Percentiles rank a stretch among this genome's conserved stretches.
These are phyloP conservation scores for Erodium texanum DNA, from an alignment of 441 rosid genomes.

Conservation along the genomic window DNA sequence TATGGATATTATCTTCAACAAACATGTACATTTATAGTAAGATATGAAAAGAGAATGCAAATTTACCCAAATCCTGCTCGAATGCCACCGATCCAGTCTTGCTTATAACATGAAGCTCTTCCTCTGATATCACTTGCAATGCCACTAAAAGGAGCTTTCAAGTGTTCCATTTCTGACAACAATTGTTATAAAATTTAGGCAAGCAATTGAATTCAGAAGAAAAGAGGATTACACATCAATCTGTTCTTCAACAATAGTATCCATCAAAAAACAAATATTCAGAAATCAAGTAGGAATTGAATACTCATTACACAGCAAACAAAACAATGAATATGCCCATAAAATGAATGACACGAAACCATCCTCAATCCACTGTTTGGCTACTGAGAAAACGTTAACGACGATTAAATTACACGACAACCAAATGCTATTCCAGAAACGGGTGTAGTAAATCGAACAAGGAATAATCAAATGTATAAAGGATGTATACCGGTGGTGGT, in stretches of 20 bases:
- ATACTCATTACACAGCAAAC: too few relatives aligned
- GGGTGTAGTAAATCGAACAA: not conserved
- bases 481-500: not conserved
- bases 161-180: slow-evolving; percentile 30
- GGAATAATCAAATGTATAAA: not conserved
- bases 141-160: slow-evolving; percentile 35
- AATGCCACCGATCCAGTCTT: slow-evolving; percentile 55
- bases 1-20: not conserved
- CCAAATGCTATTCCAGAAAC: not conserved
- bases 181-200: not conserved
- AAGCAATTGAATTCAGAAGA: not conserved
- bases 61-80: slow-evolving; percentile 48
- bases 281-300: too few relatives aligned
- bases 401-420: too few relatives aligned
- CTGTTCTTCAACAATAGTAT: not conserved
- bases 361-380: not conserved
- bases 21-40: not conserved
- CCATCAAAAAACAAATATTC: too few relatives aligned
- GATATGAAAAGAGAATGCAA: not conserved
- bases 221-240: not conserved
- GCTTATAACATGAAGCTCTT: slow-evolving; percentile 54
- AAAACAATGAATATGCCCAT: too few relatives aligned
- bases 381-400: not conserved
- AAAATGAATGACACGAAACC: too few relatives aligned
- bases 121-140: slow-evolving; percentile 29